A percentile compares a stretch with the other conserved stretches of the same genome.
phyloP scores from a whole-genome alignment of 1,139 yeast species.

The Blastobotrys indianensis region DNA sequence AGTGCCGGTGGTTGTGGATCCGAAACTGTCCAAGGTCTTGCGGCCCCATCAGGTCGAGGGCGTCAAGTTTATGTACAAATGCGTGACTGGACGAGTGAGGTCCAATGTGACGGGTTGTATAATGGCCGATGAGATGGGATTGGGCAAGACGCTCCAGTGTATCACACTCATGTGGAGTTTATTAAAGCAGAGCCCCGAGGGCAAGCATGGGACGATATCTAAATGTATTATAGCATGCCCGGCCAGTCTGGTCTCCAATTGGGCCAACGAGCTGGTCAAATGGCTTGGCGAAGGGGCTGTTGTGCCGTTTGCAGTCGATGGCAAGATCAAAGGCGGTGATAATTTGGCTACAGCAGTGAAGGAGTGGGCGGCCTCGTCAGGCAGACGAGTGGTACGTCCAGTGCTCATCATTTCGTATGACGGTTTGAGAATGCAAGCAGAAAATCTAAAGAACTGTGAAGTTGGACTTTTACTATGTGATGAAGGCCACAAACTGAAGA shows the following conservation, averaged over 20 bases:
- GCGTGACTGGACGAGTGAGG: conserved; percentile 85
- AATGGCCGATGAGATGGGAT: conserved; percentile 99
- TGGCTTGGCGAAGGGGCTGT: conserved; percentile 93
- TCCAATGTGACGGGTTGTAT: conserved; percentile 91
- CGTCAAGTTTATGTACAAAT: conserved; percentile 79
- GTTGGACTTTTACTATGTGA: conserved; percentile 90
- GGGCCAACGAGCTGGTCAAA: conserved; percentile 95
- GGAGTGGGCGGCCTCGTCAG: conserved; percentile 86
- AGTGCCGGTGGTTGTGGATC: conserved; percentile 96
- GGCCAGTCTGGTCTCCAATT: conserved; percentile 84
- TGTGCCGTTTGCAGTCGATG: conserved; percentile 89
- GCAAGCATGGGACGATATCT: conserved; percentile 67
- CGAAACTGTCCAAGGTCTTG: conserved; percentile 70
- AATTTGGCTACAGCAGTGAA: conserved; percentile 66
- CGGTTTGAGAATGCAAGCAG: conserved; percentile 82
- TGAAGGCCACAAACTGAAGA: conserved; percentile 93
- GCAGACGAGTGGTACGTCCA: conserved; percentile 87
- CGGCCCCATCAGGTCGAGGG: conserved; percentile 98
- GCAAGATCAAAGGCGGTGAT: conserved; percentile 44
- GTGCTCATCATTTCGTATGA: conserved; percentile 94
- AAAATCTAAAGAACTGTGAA: conserved; percentile 66
- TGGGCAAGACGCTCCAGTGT: conserved; percentile 94
- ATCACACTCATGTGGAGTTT: conserved; percentile 91
- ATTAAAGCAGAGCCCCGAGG: conserved; percentile 84
- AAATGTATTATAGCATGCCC: conserved; percentile 96